These are phyloP conservation scores for Tinospora cordifolia DNA, from an alignment of 164 flowering plant species.

Conservation along the genomic window DNA sequence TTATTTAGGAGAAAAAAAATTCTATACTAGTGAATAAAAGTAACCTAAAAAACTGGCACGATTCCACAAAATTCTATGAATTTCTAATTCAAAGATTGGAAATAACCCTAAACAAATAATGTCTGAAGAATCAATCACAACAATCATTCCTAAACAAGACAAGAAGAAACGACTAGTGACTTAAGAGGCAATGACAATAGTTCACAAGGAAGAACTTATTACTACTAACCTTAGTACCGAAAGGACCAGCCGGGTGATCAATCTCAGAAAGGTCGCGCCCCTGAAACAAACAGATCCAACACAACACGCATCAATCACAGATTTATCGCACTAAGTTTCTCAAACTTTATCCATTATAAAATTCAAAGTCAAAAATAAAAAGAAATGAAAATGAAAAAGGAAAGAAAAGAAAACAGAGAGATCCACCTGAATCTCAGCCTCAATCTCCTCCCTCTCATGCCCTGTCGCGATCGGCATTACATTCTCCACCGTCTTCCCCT, in stretches of 20 bases:
- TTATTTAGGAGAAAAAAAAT: too few relatives aligned
- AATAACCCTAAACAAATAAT: too few relatives aligned
- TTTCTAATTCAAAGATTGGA: too few relatives aligned
- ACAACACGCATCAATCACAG: slow-evolving; percentile 14
- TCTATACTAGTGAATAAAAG: too few relatives aligned
- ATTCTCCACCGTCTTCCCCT: slow-evolving; percentile 68
- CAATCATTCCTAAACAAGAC: neutral
- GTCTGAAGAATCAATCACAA: neutral
- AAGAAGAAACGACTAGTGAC: neutral
- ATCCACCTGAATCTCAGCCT: slow-evolving; percentile 68
- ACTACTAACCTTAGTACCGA: slow-evolving; percentile 17
- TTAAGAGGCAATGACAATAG: neutral
- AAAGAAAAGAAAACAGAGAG: neutral
- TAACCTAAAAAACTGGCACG: too few relatives aligned
- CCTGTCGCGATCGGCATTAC: slow-evolving; percentile 94
- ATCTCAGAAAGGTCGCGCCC: slow-evolving; percentile 9
- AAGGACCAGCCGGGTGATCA: slow-evolving; percentile 13
- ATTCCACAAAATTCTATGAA: too few relatives aligned
- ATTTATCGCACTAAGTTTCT: neutral
- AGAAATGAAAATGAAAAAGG: neutral
- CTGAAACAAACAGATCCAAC: slow-evolving; percentile 9
- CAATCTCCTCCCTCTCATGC: slow-evolving; percentile 87
- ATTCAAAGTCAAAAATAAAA: neutral
- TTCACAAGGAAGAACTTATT: neutral
- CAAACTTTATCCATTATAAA: neutral